Percentiles rank a stretch among this genome's conserved stretches.
Evolutionary conservation across 495 filamentous ascomycete species (phyloP).

Genomic region (Platismatia glauca): DNA sequence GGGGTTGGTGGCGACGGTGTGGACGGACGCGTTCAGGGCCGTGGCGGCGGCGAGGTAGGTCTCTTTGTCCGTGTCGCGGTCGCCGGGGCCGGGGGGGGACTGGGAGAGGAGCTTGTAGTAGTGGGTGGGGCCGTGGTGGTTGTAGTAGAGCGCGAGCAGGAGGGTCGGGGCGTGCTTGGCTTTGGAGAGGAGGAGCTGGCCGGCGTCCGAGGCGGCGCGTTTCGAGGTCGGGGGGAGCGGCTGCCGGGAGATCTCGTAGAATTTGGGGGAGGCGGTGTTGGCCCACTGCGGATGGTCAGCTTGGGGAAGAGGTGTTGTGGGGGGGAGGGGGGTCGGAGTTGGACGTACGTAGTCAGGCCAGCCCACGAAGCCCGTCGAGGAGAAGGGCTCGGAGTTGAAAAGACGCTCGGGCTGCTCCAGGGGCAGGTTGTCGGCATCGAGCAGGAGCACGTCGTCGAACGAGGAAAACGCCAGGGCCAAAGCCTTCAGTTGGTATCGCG

Average conservation of each 20-base stretch:
- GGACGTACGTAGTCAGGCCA: constrained; percentile 50
- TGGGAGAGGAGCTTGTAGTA: constrained; percentile 53
- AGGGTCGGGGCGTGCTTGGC: constrained; percentile 42
- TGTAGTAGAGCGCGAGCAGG: constrained; percentile 54
- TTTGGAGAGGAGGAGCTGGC: constrained; percentile 51
- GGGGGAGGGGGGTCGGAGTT: background rate
- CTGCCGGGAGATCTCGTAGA: constrained; percentile 46
- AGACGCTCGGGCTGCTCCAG: constrained; percentile 43
- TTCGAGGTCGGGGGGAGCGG: constrained; percentile 32
- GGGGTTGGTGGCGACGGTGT: constrained; percentile 41
- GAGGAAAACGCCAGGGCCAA: constrained; percentile 52
- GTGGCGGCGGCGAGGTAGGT: constrained; percentile 50
- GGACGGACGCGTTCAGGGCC: constrained; percentile 41
- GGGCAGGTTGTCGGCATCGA: constrained; percentile 53
- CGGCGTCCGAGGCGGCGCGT: constrained; percentile 45
- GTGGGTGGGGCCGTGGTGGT: constrained; percentile 48
- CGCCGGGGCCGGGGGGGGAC: constrained; percentile 47
- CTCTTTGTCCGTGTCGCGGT: constrained; percentile 60
- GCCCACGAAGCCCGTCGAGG: constrained; percentile 43
- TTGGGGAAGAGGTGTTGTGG: background rate
- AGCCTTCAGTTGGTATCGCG: constrained; percentile 51
- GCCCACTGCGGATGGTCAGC: constrained; percentile 31
- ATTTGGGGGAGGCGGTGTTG: constrained; percentile 42
- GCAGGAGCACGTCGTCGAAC: constrained; percentile 52
- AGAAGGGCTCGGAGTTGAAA: constrained; percentile 44